Evolutionary conservation across 2,329 filamentous ascomycete species (phyloP).

Genomic region (Microdochium paspali): DNA sequence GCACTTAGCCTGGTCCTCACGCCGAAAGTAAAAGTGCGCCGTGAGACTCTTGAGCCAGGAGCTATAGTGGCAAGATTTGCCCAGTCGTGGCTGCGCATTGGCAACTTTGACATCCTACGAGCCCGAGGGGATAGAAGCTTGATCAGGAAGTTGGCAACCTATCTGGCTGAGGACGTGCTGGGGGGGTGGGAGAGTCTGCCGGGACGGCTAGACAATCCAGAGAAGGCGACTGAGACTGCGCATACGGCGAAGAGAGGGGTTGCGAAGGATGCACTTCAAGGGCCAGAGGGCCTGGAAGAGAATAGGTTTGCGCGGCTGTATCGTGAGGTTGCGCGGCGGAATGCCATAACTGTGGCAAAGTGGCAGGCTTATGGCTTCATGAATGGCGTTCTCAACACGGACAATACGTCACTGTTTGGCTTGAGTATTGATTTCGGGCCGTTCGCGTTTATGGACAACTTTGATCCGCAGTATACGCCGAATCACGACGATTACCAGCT

Average conservation of each 20-base stretch:
- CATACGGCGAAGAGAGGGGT: constrained; percentile 41
- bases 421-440: constrained; percentile 91
- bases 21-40: constrained; percentile 60
- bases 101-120: constrained; percentile 91
- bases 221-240: constrained; percentile 31
- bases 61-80: constrained; percentile 91
- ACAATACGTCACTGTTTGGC: constrained; percentile 88
- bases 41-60: constrained; percentile 79
- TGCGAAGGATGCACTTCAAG: constrained; percentile 51
- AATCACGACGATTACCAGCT: constrained; percentile 90
- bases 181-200: constrained; percentile 81
- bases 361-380: constrained; percentile 99
- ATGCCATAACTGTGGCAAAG: constrained; percentile 77
- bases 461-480: constrained; percentile 88
- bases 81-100: constrained; percentile 82
- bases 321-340: constrained; percentile 75
- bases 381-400: constrained; percentile 95
- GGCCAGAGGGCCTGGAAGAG: constrained; percentile 57
- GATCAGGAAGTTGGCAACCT: constrained; percentile 67
- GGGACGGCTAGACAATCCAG: constrained; percentile 42
- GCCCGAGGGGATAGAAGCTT: constrained; percentile 69
- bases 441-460: constrained; percentile 96
- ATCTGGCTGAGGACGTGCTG: constrained; percentile 80
- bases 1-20: constrained; percentile 75
- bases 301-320: constrained; percentile 86